Evolutionary conservation across 2,329 filamentous ascomycete genomes (phyloP), one percentile per base, ranked within the genome.

Genomic region (Fusarium begoniae): DNA sequence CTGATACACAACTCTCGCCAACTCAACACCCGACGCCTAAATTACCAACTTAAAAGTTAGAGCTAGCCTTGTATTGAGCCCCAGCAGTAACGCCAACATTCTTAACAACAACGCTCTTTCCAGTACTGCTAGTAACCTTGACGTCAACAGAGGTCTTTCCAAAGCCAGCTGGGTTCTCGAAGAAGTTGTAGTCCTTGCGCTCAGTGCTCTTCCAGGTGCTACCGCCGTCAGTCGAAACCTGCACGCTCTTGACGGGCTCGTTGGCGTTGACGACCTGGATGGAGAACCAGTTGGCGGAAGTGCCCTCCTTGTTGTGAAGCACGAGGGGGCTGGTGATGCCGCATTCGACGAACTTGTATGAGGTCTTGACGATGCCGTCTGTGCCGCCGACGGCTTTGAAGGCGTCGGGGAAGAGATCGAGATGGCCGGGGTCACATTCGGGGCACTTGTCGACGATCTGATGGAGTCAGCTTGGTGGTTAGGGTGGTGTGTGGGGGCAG

Each of bases 231-330:
- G 85, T 89, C 66, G 87, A 90, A 66, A 92, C 90, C 74, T 92
- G 90, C 30, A 92, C 84, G 71, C 82, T 85, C 60, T 83, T 75
- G 45, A 92, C 85, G 22, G 85, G 84, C 68, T 88, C 84, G 79
- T 90, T 91, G 76, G 88, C 82, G 81, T 92, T 92, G 76, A 91
- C 84, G 48, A 92, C 90, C 80, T 93, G 91, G 85, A 83, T 82
- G 48, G 79, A 79, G 75, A 80, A 82, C 84, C 82, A 87, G 77
- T 82, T 80, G n/a, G 73, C 56, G 11, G 83, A 85, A 9, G 83
- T 83, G 15, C 85, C 85, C 22, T 79, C 80, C 80, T 86, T 86
- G 80, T 83, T 85, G 75, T 83, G 82, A 14, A 86, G 80, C n/a
- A 80, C 69, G 9, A 86, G 78, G 8, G 85, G 83, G 6, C 80